Evolutionary conservation across 495 filamentous ascomycete genomes (phyloP), one percentile per base, ranked within the genome.

Genomic region (Xylaria scruposa): DNA sequence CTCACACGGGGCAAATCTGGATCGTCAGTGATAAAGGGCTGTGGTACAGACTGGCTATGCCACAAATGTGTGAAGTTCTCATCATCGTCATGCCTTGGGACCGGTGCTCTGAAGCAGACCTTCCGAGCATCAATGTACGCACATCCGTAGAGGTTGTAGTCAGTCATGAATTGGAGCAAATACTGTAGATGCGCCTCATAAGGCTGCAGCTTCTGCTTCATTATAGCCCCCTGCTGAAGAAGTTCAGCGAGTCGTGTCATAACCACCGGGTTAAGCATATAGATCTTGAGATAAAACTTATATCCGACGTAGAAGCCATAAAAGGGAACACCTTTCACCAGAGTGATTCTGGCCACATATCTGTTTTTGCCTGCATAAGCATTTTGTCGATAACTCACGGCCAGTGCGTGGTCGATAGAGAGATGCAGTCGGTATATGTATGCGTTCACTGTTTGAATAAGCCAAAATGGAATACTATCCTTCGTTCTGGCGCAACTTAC

Each of bases 121-220:
- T 89, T 91, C 12, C 70, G 71, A 5, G 79, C 78, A 47, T 86
- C 82, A 78, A 99, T 90, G 76, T 93, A 97, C 38, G 88, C 90
- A 78, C 96, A 99, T 13, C 96, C 96, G 77, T 95, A 97, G 74
- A 99, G 85, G 74, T 97, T 98, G 85, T 94, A 98, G 78, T 99
- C 97, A 73, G 91, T 92, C 95, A 98, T 97, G 89, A 97, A 98
- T 83, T 98, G 97, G 1, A 95, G 87, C 10, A 97, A 81, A 81
- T 92, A 98, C 79, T 97, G 92, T 53, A 98, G 79, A 80, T 98
- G 97, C 60, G 91, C 94, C 80, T 99, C 96, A 78, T 94, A 96
- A 3, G 96, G 95, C 75, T 99, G 96, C 44, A 98, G 90, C 12
- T 87, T 84, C 58, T 85, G 89, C 75, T 92, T 91, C 89, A 98